Base-by-base conservation (phyloP, 306 rosid genomes). In the Quercus glauca region DNA sequence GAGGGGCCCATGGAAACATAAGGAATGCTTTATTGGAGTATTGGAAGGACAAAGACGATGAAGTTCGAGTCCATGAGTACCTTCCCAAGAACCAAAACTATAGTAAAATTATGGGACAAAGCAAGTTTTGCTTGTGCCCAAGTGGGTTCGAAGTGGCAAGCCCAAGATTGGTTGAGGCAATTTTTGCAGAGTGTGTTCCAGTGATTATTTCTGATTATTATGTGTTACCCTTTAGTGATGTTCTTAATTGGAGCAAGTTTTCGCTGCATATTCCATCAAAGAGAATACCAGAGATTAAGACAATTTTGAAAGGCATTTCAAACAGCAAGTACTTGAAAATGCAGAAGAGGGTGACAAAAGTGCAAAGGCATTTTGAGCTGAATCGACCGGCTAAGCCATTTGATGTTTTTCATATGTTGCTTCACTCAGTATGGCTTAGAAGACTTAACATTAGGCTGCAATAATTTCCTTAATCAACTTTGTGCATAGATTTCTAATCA, bases 121-220 rank as follows among this genome's bases (percentile, higher is more conserved):
- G 87, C 83, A 93, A 85, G 88, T 93, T 85, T 71, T 94, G 97
- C 69, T 80, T 91, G 80, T 91, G 97, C 80, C 98, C 98, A 0
- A 93, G 98, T 70, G 98, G 97, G 15, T 82, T 74, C 51, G 98
- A 91, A 85, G 97, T 91, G 61, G 96, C 96, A 7, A 94, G 98
- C 51, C 98, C 98, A 3, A 90, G 98, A 78, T 76, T 92, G 29
- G 97, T 86, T 70, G 91, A 89, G 79, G 95, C 98, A 26, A 83
- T 91, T 20, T 65, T 86, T 67, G 91, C 87, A 0, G 95, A 89
- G 1, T 92, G 98, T 77, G 95, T 90, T 3, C 98, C 97, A 0
- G 94, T 92, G 60, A 86, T 93, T 1, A 82, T 93, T 29, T 89
- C 90, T 17, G 80, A 83, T 20, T 80, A 73, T 41, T 93, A 93